These are phyloP conservation scores for Dothistroma septosporum DNA, from an alignment of 2,329 filamentous ascomycete genomes.

Conservation along the genomic window DNA sequence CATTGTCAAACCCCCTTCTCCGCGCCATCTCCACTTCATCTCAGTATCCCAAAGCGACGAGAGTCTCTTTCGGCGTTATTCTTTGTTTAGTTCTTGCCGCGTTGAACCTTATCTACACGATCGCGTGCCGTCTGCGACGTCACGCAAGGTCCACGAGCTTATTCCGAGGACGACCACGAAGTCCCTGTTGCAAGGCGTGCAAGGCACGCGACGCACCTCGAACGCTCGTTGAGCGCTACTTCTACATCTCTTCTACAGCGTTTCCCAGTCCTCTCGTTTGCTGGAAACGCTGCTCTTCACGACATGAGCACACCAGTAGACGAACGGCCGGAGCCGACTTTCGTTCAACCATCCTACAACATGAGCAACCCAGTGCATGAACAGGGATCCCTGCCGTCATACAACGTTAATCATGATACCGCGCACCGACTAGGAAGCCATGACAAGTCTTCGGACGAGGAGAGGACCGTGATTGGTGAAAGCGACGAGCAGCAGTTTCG, in stretches of 20 bases:
- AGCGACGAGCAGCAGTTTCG: constrained; percentile 18
- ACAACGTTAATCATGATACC: constrained; percentile 31
- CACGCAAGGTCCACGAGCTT: constrained; percentile 6
- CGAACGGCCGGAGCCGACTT: constrained; percentile 35
- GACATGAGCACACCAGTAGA: constrained; percentile 35
- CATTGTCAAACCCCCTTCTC: background rate
- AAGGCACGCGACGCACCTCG: background rate
- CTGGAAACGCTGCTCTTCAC: constrained; percentile 6
- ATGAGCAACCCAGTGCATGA: constrained; percentile 18
- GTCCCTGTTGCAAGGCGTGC: constrained; percentile 3
- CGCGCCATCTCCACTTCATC: background rate
- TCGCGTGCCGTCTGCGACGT: constrained; percentile 1
- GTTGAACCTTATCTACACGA: background rate
- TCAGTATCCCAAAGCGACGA: background rate
- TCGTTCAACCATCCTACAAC: constrained; percentile 26
- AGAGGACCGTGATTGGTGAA: constrained; percentile 36
- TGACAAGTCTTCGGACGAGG: constrained; percentile 28
- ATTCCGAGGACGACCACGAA: constrained; percentile 18
- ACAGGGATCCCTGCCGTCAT: constrained; percentile 26
- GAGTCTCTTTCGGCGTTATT: background rate
- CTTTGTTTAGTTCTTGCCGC: background rate
- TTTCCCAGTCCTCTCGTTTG: constrained; percentile 16
- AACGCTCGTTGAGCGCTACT: background rate
- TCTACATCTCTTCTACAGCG: background rate
- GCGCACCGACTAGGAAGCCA: constrained; percentile 16